Conservation (phyloP, 495 filamentous ascomycete species). For the Coniosporium apollinis region DNA sequence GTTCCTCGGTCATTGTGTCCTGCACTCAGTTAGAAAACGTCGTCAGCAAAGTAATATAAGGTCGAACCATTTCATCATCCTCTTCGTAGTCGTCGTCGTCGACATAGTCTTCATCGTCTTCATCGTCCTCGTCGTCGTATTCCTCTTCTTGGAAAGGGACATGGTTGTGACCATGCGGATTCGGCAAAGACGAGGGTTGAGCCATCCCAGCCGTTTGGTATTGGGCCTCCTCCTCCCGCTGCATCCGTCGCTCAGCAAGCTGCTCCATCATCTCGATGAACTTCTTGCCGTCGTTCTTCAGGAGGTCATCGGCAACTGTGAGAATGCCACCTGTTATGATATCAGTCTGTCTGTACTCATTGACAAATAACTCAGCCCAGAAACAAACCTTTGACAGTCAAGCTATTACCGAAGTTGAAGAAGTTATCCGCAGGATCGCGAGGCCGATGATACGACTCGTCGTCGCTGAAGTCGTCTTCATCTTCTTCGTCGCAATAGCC, state of each 20-base stretch:
- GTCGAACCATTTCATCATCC: conserved; percentile 68
- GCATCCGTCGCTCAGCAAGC: conserved; percentile 91
- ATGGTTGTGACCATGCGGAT: conserved; percentile 37
- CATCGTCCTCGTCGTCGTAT: conserved; percentile 60
- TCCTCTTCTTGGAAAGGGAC: conserved; percentile 53
- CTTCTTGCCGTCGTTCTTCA: conserved; percentile 98
- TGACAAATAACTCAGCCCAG: conserved; percentile 9
- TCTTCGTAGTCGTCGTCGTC: conserved; percentile 80
- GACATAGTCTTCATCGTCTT: conserved; percentile 76
- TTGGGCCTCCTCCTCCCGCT: conserved; percentile 81
- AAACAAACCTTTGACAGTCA: conserved; percentile 83
- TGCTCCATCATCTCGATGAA: conserved; percentile 99
- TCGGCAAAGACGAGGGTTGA: conserved; percentile 28
- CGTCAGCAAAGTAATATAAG: conserved; percentile 1
- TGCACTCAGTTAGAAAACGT: conserved; percentile 19
- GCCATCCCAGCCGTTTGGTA: conserved; percentile 38
- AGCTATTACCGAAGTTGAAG: conserved; percentile 91
- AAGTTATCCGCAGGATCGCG: conserved; percentile 51
- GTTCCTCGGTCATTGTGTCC: conserved; percentile 94
- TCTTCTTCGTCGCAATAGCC: conserved; percentile 32
- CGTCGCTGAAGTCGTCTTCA: conserved; percentile 38
- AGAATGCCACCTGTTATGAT: conserved; percentile 73
- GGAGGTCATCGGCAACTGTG: conserved; percentile 92
- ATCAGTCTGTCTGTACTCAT: conserved; percentile 21
- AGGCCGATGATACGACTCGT: conserved; percentile 36